Conservation (phyloP, 768 basidiomycete genomes). For the Boletus rubescentipes region DNA sequence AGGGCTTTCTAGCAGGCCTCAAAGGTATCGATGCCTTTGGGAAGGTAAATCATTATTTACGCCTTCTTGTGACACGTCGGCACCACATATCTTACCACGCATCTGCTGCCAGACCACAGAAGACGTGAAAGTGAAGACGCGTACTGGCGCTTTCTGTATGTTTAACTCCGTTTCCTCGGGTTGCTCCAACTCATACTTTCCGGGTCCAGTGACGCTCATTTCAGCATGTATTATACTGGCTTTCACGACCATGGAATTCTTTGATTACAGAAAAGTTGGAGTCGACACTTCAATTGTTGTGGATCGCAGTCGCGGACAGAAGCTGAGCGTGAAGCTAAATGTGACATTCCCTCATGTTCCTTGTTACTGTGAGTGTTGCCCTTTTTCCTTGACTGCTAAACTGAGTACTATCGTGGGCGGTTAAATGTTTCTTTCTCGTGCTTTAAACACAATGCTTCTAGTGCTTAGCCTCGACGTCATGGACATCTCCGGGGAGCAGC, state of each 20-base stretch:
- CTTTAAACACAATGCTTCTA: conserved; percentile 32
- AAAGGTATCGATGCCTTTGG: conserved; percentile 99
- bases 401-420: not conserved
- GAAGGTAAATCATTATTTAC: conserved; percentile 59
- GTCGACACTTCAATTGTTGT: conserved; percentile 93
- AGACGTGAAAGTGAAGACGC: conserved; percentile 98
- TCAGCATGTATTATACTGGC: conserved; percentile 90
- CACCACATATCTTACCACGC: conserved; percentile 7
- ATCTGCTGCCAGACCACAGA: conserved; percentile 77
- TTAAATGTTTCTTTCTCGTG: not conserved
- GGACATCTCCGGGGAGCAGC: conserved; percentile 97
- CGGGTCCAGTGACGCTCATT: conserved; percentile 75
- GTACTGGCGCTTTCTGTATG: conserved; percentile 88
- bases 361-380: conserved; percentile 78
- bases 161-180: conserved; percentile 7
- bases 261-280: conserved; percentile 88
- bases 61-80: conserved; percentile 7
- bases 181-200: conserved; percentile 8
- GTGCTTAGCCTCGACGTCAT: conserved; percentile 96
- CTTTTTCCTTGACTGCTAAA: not conserved
- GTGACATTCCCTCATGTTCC: conserved; percentile 96
- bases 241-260: conserved; percentile 90
- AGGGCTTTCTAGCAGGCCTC: conserved; percentile 70
- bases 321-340: conserved; percentile 87
- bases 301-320: conserved; percentile 93